These are phyloP conservation scores for Mycotypha africana DNA, from an alignment of 371 early-diverging fungal genomes.

Conservation along the genomic window DNA sequence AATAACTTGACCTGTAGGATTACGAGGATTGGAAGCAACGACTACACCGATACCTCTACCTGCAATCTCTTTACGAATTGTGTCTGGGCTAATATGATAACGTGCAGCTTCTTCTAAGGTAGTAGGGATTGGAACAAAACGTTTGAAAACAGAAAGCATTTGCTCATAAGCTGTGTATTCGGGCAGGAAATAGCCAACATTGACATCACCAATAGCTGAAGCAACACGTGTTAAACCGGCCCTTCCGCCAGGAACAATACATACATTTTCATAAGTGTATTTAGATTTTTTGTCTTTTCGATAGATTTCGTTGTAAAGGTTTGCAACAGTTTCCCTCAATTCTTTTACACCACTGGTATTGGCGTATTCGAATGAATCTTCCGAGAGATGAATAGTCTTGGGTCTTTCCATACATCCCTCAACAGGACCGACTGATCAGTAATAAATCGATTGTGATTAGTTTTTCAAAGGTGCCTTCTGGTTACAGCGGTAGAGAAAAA, in stretches of 20 bases:
- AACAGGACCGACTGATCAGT: constrained; percentile 27
- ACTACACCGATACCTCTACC: constrained; percentile 42
- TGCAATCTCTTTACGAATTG: constrained; percentile 35
- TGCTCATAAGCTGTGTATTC: constrained; percentile 50
- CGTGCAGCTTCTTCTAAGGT: constrained; percentile 31
- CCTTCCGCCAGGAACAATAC: constrained; percentile 50
- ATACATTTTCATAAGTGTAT: constrained; percentile 46
- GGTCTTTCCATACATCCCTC: constrained; percentile 38
- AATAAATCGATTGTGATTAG: too few relatives aligned
- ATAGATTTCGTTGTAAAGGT: constrained; percentile 42
- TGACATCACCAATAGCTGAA: constrained; percentile 40
- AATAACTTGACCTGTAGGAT: constrained; percentile 49
- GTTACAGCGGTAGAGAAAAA: too few relatives aligned
- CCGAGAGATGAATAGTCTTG: constrained; percentile 14
- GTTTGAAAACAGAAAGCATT: constrained; percentile 43
- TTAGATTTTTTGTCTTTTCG: constrained; percentile 31
- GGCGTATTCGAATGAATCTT: constrained; percentile 30
- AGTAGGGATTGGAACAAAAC: constrained; percentile 49
- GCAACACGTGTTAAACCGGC: constrained; percentile 50
- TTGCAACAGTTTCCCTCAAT: constrained; percentile 37
- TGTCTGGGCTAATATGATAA: constrained; percentile 38
- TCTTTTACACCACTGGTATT: constrained; percentile 32
- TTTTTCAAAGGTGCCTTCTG: too few relatives aligned
- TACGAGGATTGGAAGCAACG: constrained; percentile 49
- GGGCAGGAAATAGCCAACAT: constrained; percentile 50